Percentiles rank a stretch among this genome's conserved stretches.
These are phyloP conservation scores for Gentiana macrophylla DNA, from an alignment of 257 asterid species.

Conservation along the genomic window DNA sequence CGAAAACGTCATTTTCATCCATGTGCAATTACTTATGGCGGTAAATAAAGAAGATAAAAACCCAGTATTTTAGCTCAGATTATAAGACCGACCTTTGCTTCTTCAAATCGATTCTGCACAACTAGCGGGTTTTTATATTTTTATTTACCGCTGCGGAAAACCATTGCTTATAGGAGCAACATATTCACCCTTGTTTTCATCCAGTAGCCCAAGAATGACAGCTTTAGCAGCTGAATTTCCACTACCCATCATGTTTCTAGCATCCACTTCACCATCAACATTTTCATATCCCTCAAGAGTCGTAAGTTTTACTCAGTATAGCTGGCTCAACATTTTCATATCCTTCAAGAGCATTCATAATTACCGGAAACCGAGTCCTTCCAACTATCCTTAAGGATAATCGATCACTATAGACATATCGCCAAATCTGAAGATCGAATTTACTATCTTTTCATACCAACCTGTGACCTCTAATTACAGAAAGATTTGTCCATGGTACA, in stretches of 20 bases:
- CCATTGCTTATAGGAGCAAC: slow-evolving; percentile 47
- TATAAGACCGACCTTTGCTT: no score
- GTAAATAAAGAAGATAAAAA: no score
- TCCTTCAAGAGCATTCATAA: slow-evolving; percentile 23
- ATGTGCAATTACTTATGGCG: no score
- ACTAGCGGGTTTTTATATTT: no score
- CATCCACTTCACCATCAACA: slow-evolving; percentile 36
- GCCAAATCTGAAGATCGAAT: slow-evolving; percentile 14
- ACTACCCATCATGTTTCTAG: slow-evolving; percentile 18
- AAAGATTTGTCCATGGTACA: slow-evolving; percentile 18
- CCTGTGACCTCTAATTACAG: slow-evolving; percentile 17
- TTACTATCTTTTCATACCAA: slow-evolving; percentile 11
- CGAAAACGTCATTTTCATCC: no score
- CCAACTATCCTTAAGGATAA: slow-evolving; percentile 19
- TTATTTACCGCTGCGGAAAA: slow-evolving; percentile 57
- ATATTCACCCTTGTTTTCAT: slow-evolving; percentile 24
- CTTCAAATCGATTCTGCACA: no score
- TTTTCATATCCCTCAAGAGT: slow-evolving; percentile 19
- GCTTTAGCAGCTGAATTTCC: slow-evolving; percentile 46
- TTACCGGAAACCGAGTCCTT: slow-evolving; percentile 9
- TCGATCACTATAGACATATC: slow-evolving; percentile 17
- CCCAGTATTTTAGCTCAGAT: no score
- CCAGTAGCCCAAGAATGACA: slow-evolving; percentile 66
- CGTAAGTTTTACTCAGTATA: slow-evolving; percentile 29
- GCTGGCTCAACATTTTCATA: slow-evolving; percentile 25